Percentiles rank a stretch among this genome's conserved stretches.
Evolutionary conservation across 805 yeast species (phyloP).

Genomic region (Candida railenensis): DNA sequence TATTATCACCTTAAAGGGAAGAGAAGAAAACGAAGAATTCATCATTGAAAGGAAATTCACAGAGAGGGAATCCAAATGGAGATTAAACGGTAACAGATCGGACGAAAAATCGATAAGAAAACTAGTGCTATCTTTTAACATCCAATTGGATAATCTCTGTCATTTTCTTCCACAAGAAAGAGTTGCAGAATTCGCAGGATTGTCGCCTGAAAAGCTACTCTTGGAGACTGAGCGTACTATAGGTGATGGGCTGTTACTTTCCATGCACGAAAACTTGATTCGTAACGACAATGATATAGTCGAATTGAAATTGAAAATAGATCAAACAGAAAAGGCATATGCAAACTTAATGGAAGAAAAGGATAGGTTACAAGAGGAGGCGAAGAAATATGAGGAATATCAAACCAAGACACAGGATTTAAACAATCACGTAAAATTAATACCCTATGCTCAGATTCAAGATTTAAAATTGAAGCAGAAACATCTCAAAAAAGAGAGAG

Average conservation of each 20-base stretch:
- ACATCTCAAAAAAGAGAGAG: slow-evolving; percentile 33
- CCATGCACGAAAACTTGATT: slow-evolving; percentile 57
- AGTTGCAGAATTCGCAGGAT: slow-evolving; percentile 86
- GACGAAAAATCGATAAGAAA: slow-evolving; percentile 48
- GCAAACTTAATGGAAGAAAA: slow-evolving; percentile 34
- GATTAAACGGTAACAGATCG: slow-evolving; percentile 38
- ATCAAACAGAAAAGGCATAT: slow-evolving; percentile 26
- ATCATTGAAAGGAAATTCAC: slow-evolving; percentile 48
- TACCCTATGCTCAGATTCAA: slow-evolving; percentile 41
- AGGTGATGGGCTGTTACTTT: slow-evolving; percentile 56
- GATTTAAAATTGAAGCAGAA: slow-evolving; percentile 34
- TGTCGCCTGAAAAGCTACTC: slow-evolving; percentile 72
- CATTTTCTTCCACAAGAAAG: slow-evolving; percentile 95
- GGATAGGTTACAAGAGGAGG: slow-evolving; percentile 43
- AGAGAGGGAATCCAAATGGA: slow-evolving; percentile 52
- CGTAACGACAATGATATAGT: slow-evolving; percentile 44
- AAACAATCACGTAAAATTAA: slow-evolving; percentile 33
- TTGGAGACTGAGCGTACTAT: slow-evolving; percentile 80
- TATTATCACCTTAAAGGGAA: slow-evolving; percentile 50
- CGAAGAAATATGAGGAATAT: slow-evolving; percentile 44
- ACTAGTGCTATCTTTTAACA: slow-evolving; percentile 51
- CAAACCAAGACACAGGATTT: slow-evolving; percentile 42
- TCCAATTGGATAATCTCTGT: slow-evolving; percentile 88
- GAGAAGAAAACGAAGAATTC: slow-evolving; percentile 28
- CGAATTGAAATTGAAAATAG: slow-evolving; percentile 24